phyloP scores from a whole-genome alignment of 2,329 filamentous ascomycete genomes.

The Microsporum canis region DNA sequence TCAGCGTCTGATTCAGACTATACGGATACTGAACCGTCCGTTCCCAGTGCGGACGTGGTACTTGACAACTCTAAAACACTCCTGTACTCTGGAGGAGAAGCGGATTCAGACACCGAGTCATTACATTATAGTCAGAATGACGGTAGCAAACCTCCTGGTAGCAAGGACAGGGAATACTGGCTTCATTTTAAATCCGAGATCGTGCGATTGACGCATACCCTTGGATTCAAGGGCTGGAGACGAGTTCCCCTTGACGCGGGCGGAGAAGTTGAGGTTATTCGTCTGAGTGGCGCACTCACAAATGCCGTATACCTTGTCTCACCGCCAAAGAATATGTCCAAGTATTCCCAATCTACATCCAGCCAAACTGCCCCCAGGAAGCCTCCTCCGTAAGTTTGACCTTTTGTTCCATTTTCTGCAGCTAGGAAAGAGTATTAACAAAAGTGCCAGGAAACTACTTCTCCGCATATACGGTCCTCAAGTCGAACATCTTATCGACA shows the following conservation, averaged over 20 bases:
- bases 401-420: neutral
- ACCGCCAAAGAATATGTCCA: slow-evolving; percentile 55
- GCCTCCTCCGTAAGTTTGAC: slow-evolving; percentile 41
- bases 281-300: slow-evolving; percentile 74
- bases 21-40: slow-evolving; percentile 65
- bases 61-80: slow-evolving; percentile 87
- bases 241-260: slow-evolving; percentile 50
- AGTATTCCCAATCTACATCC: slow-evolving; percentile 29
- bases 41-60: slow-evolving; percentile 71
- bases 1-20: slow-evolving; percentile 77
- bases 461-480: slow-evolving; percentile 90
- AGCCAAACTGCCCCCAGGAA: slow-evolving; percentile 32
- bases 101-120: slow-evolving; percentile 25
- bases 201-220: slow-evolving; percentile 73
- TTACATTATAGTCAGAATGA: slow-evolving; percentile 23
- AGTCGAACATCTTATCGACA: slow-evolving; percentile 89
- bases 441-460: slow-evolving; percentile 54
- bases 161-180: slow-evolving; percentile 70
- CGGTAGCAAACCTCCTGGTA: slow-evolving; percentile 35
- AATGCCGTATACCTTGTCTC: slow-evolving; percentile 94
- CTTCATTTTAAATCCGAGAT: slow-evolving; percentile 84
- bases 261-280: slow-evolving; percentile 35
- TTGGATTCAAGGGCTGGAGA: slow-evolving; percentile 85
- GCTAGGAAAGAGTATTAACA: neutral
- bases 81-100: slow-evolving; percentile 53